phyloP scores from a whole-genome alignment of 139 green algal species.

The Chlamydomonas schloesseri region DNA sequence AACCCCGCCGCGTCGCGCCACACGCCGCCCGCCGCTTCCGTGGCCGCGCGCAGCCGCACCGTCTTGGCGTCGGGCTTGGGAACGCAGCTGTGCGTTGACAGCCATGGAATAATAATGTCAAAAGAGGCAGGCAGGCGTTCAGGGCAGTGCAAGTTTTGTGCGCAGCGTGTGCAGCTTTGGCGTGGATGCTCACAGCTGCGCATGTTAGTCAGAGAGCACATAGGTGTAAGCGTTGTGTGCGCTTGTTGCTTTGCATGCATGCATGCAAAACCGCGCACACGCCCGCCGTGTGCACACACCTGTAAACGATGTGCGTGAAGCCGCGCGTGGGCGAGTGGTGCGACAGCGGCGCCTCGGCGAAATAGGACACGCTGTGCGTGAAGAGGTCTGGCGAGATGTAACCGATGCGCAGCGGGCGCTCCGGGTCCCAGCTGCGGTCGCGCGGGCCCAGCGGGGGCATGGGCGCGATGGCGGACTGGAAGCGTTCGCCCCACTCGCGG shows the following conservation, averaged over 20 bases:
- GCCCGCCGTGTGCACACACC: neutral
- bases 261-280: neutral
- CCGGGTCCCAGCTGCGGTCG: conserved; percentile 30
- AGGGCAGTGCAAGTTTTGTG: neutral
- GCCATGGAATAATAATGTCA: too few species aligned
- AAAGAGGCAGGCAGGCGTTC: too few species aligned
- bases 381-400: conserved; percentile 98
- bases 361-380: conserved; percentile 97
- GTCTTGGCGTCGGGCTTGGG: conserved; percentile 88
- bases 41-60: conserved; percentile 62
- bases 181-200: too few species aligned
- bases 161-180: too few species aligned
- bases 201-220: too few species aligned
- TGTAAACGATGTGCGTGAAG: conserved; percentile 48
- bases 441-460: conserved; percentile 61
- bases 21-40: conserved; percentile 69
- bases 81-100: conserved; percentile 59
- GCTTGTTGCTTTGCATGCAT: too few species aligned
- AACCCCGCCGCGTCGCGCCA: conserved; percentile 74
- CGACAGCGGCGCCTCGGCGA: conserved; percentile 92
- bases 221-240: too few species aligned
- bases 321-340: conserved; percentile 64
- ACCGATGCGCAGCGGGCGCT: conserved; percentile 75
- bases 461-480: conserved; percentile 64
- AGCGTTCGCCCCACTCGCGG: conserved; percentile 80